A percentile compares a stretch with the other conserved stretches of the same genome.
Evolutionary conservation across 2,329 filamentous ascomycete genomes (phyloP).

Genomic region (Colletotrichum salicis): DNA sequence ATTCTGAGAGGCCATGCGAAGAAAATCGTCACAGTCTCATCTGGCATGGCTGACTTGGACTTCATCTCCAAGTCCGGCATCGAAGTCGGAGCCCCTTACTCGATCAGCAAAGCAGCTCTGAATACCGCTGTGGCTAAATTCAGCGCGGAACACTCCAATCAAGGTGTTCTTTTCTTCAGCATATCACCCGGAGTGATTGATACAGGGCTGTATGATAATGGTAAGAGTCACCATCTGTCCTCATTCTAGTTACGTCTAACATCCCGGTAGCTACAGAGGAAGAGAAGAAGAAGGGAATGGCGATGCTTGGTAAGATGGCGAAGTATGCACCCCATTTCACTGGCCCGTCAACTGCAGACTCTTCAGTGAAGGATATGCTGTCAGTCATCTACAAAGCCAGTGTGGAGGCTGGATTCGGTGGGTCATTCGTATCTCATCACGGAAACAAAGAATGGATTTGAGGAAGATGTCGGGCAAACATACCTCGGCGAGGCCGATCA

Average conservation of each 20-base stretch:
- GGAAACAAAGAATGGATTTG: neutral
- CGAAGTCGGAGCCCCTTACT: slow-evolving; percentile 51
- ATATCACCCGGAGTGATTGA: slow-evolving; percentile 65
- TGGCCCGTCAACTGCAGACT: neutral
- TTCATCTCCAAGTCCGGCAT: slow-evolving; percentile 51
- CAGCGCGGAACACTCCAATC: slow-evolving; percentile 56
- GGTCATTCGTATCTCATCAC: neutral
- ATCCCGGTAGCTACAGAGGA: neutral
- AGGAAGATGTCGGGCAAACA: neutral
- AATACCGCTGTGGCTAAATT: slow-evolving; percentile 66
- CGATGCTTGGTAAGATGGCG: neutral
- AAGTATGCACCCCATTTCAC: neutral
- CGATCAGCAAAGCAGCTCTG: slow-evolving; percentile 61
- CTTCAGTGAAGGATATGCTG: neutral
- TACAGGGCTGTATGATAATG: slow-evolving; percentile 44
- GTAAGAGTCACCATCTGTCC: slow-evolving; percentile 37
- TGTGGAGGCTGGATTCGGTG: neutral
- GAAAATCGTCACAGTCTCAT: slow-evolving; percentile 65
- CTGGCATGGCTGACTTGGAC: slow-evolving; percentile 59
- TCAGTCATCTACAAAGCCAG: neutral
- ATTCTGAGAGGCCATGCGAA: slow-evolving; percentile 61
- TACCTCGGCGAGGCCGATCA: neutral
- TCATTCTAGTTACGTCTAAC: neutral
- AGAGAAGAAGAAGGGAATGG: neutral
- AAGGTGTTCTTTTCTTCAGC: slow-evolving; percentile 63